Evolutionary conservation across 1,284 basidiomycete genomes (phyloP).

Genomic region (Vanrija sp.): DNA sequence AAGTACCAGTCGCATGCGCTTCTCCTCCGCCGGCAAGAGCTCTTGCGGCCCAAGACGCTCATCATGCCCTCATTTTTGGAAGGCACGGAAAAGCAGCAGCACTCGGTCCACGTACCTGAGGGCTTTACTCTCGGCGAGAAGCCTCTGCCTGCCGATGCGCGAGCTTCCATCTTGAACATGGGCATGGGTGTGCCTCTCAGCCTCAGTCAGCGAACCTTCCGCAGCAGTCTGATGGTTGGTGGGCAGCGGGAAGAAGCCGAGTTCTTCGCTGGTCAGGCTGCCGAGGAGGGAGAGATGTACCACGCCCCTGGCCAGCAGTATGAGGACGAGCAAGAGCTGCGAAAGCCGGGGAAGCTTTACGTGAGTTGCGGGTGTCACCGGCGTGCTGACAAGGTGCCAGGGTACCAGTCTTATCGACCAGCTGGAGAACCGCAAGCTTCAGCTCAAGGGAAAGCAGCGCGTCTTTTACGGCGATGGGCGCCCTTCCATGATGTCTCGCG

Average conservation of each 20-base stretch:
- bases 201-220: slow-evolving; percentile 40
- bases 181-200: slow-evolving; percentile 29
- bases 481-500: slow-evolving; percentile 46
- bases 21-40: slow-evolving; percentile 20
- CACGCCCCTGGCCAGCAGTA: slow-evolving; percentile 22
- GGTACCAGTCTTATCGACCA: slow-evolving; percentile 47
- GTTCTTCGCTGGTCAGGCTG: slow-evolving; percentile 6
- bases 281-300: slow-evolving; percentile 14
- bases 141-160: slow-evolving; percentile 42
- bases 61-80: slow-evolving; percentile 41
- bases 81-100: slow-evolving; percentile 10
- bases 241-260: slow-evolving; percentile 26
- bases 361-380: slow-evolving; percentile 19
- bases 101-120: slow-evolving; percentile 26
- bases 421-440: slow-evolving; percentile 42
- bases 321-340: slow-evolving; percentile 17
- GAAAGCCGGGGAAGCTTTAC: slow-evolving; percentile 38
- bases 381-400: slow-evolving; percentile 12
- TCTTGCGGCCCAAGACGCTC: slow-evolving; percentile 42
- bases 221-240: slow-evolving; percentile 34
- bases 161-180: slow-evolving; percentile 27
- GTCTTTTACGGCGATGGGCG: slow-evolving; percentile 46
- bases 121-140: slow-evolving; percentile 42
- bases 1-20: slow-evolving; percentile 22
- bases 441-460: slow-evolving; percentile 37